Evolutionary conservation across 148 eudicot species (phyloP).

Genomic region (Vaccinium myrtillus): DNA sequence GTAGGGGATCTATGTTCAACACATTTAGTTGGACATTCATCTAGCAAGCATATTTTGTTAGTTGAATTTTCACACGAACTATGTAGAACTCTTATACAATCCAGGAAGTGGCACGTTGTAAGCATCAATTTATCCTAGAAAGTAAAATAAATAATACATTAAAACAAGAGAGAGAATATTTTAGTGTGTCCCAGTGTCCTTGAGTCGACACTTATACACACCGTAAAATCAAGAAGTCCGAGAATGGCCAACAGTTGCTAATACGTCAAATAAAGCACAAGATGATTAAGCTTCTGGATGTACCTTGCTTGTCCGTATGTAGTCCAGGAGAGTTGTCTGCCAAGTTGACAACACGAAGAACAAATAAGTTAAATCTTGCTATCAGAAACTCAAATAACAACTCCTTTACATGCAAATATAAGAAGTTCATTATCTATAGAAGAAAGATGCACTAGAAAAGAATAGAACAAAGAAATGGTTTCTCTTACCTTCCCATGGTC

Average conservation of each 20-base stretch:
- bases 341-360: constrained; percentile 26
- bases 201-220: background rate
- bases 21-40: background rate
- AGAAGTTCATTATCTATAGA: background rate
- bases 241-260: background rate
- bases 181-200: background rate
- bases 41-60: background rate
- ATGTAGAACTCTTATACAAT: background rate
- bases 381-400: constrained; percentile 6
- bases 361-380: constrained; percentile 32
- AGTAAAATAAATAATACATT: background rate
- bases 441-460: background rate
- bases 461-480: background rate
- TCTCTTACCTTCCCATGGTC: constrained; percentile 92
- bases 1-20: background rate
- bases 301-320: constrained; percentile 93
- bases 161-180: background rate
- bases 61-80: background rate
- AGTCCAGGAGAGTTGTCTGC: constrained; percentile 97
- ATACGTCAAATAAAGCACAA: constrained; percentile 12
- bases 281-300: constrained; percentile 17
- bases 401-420: background rate
- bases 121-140: background rate
- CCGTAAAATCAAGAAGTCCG: background rate
- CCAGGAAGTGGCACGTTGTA: background rate